These are phyloP conservation scores for Saccharomycodes ludwigii DNA, from an alignment of 805 yeast species.

Conservation along the genomic window DNA sequence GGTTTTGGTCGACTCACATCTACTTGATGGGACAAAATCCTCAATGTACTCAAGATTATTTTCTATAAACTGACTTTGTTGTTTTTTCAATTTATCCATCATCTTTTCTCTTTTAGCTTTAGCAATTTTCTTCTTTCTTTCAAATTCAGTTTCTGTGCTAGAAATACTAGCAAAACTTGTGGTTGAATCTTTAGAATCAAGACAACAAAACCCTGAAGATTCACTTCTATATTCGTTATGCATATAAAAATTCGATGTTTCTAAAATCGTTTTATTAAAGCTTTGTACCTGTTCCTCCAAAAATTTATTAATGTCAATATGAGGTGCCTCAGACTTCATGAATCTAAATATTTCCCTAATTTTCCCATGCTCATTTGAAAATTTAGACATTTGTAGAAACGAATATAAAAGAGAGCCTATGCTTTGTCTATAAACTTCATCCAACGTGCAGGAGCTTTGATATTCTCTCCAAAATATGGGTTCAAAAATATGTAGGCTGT, in stretches of 20 bases:
- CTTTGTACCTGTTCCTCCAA: conserved; percentile 26
- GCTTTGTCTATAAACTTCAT: conserved; percentile 27
- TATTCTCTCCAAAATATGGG: conserved; percentile 26
- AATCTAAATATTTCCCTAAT: conserved; percentile 40
- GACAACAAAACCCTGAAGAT: conserved; percentile 2
- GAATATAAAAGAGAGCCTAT: conserved; percentile 28
- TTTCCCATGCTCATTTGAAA: conserved; percentile 35
- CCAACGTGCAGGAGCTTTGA: conserved; percentile 25
- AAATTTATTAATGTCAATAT: conserved; percentile 20
- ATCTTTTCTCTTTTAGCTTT: conserved; percentile 57
- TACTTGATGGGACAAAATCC: no score
- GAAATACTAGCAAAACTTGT: no score
- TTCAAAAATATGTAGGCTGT: conserved; percentile 27
- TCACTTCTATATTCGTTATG: no score
- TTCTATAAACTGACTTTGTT: conserved; percentile 64
- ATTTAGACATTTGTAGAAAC: conserved; percentile 30
- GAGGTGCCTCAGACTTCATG: conserved; percentile 18
- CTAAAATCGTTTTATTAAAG: no score
- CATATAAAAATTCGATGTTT: no score
- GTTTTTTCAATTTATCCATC: conserved; percentile 66
- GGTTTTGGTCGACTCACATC: conserved; percentile 8
- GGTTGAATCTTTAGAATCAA: no score
- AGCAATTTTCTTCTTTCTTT: conserved; percentile 55
- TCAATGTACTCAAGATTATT: conserved; percentile 34
- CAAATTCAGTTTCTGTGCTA: conserved; percentile 26